Base-by-base conservation (phyloP, 495 filamentous ascomycete species). In the Hypoxylon lienhwacheense region DNA sequence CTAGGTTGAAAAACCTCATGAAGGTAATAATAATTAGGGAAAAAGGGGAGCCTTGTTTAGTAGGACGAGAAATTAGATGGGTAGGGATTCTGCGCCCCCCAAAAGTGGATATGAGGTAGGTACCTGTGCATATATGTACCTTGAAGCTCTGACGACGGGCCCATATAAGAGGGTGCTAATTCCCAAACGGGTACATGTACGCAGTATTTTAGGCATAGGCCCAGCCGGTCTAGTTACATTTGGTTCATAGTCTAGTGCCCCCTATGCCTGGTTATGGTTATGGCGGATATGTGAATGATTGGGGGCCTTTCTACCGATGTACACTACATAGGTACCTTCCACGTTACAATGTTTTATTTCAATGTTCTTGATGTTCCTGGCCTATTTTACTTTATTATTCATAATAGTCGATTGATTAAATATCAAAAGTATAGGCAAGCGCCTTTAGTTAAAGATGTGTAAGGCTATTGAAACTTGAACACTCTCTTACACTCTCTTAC, bases 1-100 rank as follows among this genome's bases (percentile, higher is more conserved):
- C 64, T 61, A 64, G 57, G 59, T 60, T 61, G 53, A 61, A n/a
- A n/a, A n/a, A 64, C 57, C 56, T 63, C 47, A 58, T 26, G 59
- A 66, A 62, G 60, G 66, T 59, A 61, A 64, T 61, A 53, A 68
- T 50, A 66, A 66, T 63, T 59, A 61, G 55, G 55, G 66, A 43
- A 66, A 66, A 68, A 68, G 66, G 63, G 63, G 63, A 68, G 63
- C 66, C 66, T 66, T 66, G 66, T 61, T 64, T 61, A 68, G 63
- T 66, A 68, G 52, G 56, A 59, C 46, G 60, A 62, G 54, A 64
- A 68, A 67, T 65, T 67, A 67, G 53, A 67, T 55, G 57, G 47
- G 61, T 64, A 58, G 65, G 61, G 61, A 65, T 63, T 65, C 62
- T 65, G 61, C 57, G 59, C 46, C 54, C 53, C 46, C 54, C 53